Base-by-base conservation (phyloP, 306 rosid genomes). In the Cucurbita maxima region DNA sequence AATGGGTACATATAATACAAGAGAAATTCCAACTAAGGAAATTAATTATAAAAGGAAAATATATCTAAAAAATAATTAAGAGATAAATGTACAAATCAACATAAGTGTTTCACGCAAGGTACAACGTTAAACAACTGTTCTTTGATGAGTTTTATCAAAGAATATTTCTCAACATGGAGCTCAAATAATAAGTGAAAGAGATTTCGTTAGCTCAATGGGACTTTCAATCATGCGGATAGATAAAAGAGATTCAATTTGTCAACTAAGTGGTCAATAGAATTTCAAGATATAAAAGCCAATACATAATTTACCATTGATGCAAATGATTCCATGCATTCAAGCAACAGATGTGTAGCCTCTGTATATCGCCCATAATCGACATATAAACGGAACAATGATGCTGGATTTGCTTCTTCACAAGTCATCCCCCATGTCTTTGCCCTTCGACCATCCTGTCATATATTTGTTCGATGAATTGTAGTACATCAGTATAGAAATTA, bases 321-420 rank as follows among this genome's bases (percentile, higher is more conserved):
- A 78, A 79, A 84, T 22, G 90, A 87, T 76, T 87, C 95, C 50
- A 94, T 62, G 82, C 76, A 83, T 79, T 87, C 95, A 3, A 90
- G 88, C 85, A 94, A 82, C 67, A 91, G 84, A 86, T 85, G 87
- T 11, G 97, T 87, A 83, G 99, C 97, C 78, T 94, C 97, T 44
- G 88, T 76, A 78, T 81, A 89, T 79, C 98, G 91, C 74, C 96
- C 95, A 76, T 82, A 90, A 75, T 80, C 88, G 76, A 94, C 96
- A 87, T 86, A 90, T 59, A 90, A 81, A 80, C 84, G 92, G 78
- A 94, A 89, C 74, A 94, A 87, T 45, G 87, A 86, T 62, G 98
- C 94, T 16, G 91, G 91, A 83, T 78, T 87, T 82, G 96, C 86
- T 84, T 86, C 98, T 76, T 77, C 85, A 51, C 97, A 92, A 55